Evolutionary conservation across 371 early-diverging fungal genomes (phyloP).

Genomic region (Actinomucor elegans): DNA sequence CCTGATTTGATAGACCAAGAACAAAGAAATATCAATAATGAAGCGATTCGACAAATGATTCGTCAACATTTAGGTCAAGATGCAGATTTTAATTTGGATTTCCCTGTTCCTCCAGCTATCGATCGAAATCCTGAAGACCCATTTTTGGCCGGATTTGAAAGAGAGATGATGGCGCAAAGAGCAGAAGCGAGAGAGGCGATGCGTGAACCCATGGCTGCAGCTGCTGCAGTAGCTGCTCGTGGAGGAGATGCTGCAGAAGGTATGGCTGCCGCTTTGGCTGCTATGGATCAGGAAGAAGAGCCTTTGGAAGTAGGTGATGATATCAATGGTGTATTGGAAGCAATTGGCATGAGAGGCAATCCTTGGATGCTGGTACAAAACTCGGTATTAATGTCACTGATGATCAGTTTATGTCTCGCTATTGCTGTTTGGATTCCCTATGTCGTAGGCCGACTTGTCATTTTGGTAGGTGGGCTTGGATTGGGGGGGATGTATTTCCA

Average conservation of each 20-base stretch:
- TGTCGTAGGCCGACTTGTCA: slow-evolving; percentile 56
- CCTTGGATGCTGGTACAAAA: slow-evolving; percentile 71
- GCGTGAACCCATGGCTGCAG: no score
- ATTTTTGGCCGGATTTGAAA: background rate
- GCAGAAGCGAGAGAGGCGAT: no score
- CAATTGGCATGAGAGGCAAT: slow-evolving; percentile 87
- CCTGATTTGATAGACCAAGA: slow-evolving; percentile 8
- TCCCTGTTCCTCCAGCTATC: background rate
- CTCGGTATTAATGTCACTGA: slow-evolving; percentile 67
- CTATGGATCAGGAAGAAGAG: slow-evolving; percentile 25
- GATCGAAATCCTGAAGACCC: no score
- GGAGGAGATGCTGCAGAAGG: background rate
- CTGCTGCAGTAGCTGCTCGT: background rate
- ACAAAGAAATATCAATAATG: background rate
- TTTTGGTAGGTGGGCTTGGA: slow-evolving; percentile 48
- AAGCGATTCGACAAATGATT: background rate
- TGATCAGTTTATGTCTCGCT: slow-evolving; percentile 69
- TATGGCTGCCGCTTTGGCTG: background rate
- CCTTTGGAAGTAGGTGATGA: slow-evolving; percentile 55
- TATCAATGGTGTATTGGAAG: slow-evolving; percentile 77
- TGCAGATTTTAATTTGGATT: background rate
- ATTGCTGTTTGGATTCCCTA: slow-evolving; percentile 76
- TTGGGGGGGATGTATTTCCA: no score
- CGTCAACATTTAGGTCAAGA: background rate
- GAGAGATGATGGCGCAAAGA: background rate